A percentile compares a stretch with the other conserved stretches of the same genome.
These are phyloP conservation scores for Cyclotella distinguenda DNA, from an alignment of 108 stramenopile genomes.

Conservation along the genomic window DNA sequence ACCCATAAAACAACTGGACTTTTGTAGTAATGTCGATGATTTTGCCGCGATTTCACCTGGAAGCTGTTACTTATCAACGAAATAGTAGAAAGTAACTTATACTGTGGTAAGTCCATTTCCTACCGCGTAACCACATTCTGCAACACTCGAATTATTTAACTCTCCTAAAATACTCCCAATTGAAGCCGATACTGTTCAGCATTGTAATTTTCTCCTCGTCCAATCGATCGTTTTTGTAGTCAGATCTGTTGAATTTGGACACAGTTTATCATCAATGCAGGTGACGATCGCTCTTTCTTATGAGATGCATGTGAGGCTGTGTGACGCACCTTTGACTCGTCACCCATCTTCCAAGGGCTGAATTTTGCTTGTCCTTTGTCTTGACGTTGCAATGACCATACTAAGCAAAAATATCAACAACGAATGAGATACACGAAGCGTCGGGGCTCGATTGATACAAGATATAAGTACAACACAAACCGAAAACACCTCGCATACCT, in stretches of 20 bases:
- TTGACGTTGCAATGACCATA: slow-evolving; percentile 12
- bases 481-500: neutral
- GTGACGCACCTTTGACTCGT: slow-evolving; percentile 13
- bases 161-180: slow-evolving; percentile 14
- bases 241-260: no score
- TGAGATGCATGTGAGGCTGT: neutral
- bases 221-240: slow-evolving; percentile 14
- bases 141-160: neutral
- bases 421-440: no score
- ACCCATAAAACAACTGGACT: no score
- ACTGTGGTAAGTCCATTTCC: no score
- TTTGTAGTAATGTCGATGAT: no score
- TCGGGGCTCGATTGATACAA: no score
- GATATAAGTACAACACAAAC: no score
- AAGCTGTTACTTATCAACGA: no score
- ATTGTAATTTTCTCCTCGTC: slow-evolving; percentile 1
- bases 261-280: neutral
- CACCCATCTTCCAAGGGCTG: slow-evolving; percentile 16
- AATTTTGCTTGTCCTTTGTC: slow-evolving; percentile 10
- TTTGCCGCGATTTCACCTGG: no score
- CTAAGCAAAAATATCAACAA: no score
- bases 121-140: no score
- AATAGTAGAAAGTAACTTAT: no score
- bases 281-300: neutral
- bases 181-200: slow-evolving; percentile 12